Evolutionary conservation across 305 asterid genomes (phyloP).

Genomic region (Coffea humblotiana): DNA sequence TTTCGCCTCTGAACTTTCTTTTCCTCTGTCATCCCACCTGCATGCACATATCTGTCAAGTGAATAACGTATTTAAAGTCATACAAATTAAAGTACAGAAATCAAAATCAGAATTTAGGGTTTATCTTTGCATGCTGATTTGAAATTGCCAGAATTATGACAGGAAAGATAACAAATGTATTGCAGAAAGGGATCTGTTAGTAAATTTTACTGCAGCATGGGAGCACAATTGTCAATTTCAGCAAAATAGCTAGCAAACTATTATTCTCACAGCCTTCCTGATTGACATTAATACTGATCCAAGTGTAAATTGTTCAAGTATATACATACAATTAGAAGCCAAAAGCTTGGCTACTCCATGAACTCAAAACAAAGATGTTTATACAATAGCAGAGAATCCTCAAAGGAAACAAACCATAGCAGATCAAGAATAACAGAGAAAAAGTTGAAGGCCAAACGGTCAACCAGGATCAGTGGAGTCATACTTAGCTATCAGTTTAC

Average conservation of each 20-base stretch:
- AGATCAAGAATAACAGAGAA: not conserved
- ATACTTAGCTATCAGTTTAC: not conserved
- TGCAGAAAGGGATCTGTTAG: not conserved
- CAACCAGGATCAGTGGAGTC: not conserved
- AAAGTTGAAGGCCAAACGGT: not conserved
- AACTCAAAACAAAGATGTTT: not conserved
- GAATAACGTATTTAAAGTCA: constrained; percentile 9
- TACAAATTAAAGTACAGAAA: not conserved
- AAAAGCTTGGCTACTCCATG: not conserved
- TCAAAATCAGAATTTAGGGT: not conserved
- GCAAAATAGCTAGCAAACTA: not conserved
- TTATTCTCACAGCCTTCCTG: not conserved
- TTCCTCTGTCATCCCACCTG: constrained; percentile 81
- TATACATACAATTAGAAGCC: not conserved
- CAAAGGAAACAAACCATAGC: not conserved
- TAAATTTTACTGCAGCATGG: not conserved
- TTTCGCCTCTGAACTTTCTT: constrained; percentile 63
- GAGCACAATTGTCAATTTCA: not conserved
- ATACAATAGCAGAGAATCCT: not conserved
- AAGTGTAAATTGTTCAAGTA: not conserved
- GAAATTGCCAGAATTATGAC: not conserved
- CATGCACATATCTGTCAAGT: constrained; percentile 17
- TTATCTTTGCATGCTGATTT: not conserved
- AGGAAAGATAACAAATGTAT: not conserved
- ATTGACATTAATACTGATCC: not conserved